A percentile compares a stretch with the other conserved stretches of the same genome.
Evolutionary conservation across 1,284 basidiomycete genomes (phyloP).

Genomic region (Naganishia sp.): DNA sequence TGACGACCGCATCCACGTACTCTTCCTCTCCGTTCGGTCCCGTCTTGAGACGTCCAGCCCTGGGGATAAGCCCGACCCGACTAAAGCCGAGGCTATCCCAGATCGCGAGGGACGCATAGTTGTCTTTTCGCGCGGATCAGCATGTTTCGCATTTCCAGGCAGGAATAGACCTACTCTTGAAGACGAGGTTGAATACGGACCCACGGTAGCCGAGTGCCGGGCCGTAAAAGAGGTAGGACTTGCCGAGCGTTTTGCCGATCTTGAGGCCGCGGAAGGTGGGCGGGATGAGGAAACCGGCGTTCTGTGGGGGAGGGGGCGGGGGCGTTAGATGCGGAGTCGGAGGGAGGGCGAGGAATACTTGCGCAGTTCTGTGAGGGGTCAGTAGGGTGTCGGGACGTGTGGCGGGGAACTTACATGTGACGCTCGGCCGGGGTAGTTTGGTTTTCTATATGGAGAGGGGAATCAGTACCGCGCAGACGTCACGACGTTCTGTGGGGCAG

Average conservation of each 20-base stretch:
- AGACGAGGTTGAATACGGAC: conserved; percentile 93
- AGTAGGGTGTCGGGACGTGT: neutral
- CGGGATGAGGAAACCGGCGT: conserved; percentile 82
- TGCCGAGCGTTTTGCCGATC: conserved; percentile 72
- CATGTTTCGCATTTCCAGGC: neutral
- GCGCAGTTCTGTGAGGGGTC: conserved; percentile 38
- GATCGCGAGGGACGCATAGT: conserved; percentile 61
- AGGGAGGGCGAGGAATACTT: conserved; percentile 1
- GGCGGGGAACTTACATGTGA: conserved; percentile 70
- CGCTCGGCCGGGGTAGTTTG: conserved; percentile 88
- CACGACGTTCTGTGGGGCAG: neutral
- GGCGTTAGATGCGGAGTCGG: neutral
- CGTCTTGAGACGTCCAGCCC: conserved; percentile 73
- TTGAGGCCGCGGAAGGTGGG: conserved; percentile 66
- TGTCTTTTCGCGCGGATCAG: conserved; percentile 49
- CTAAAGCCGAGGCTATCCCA: conserved; percentile 86
- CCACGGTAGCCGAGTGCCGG: conserved; percentile 78
- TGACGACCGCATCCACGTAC: conserved; percentile 82
- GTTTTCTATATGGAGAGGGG: conserved; percentile 62
- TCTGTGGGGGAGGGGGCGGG: too few relatives aligned
- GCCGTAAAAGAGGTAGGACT: conserved; percentile 78
- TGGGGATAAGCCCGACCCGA: conserved; percentile 78
- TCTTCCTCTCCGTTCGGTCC: conserved; percentile 69
- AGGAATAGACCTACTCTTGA: conserved; percentile 69
- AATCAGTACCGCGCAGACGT: neutral